phyloP scores from a whole-genome alignment of 345 rosid species.

The Cardamine resedifolia region DNA sequence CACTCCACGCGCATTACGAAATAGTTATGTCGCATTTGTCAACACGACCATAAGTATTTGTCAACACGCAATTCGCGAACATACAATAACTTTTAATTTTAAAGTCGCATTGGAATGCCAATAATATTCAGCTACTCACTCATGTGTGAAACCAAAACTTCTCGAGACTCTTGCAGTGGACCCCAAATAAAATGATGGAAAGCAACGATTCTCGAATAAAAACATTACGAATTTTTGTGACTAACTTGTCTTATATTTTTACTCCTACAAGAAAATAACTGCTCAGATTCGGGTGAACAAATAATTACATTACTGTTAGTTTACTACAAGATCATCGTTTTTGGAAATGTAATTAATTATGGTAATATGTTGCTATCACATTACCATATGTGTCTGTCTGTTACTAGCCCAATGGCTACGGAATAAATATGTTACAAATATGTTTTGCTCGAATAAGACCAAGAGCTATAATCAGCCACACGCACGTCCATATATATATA shows the following conservation, averaged over 20 bases:
- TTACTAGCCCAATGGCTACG: conserved; percentile 21
- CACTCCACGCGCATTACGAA: conserved; percentile 7
- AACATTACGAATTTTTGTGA: neutral
- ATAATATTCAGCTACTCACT: conserved; percentile 3
- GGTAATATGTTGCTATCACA: neutral
- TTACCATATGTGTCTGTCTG: conserved; percentile 34
- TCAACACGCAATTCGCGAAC: conserved; percentile 15
- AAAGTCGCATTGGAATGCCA: conserved; percentile 11
- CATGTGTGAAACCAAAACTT: conserved; percentile 22
- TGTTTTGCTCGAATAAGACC: neutral
- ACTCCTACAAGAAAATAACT: neutral
- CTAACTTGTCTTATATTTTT: neutral
- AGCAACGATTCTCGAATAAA: conserved; percentile 20
- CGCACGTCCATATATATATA: neutral
- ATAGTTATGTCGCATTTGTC: neutral
- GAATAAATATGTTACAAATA: conserved; percentile 28
- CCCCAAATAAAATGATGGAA: conserved; percentile 5
- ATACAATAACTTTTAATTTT: neutral
- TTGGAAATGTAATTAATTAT: neutral
- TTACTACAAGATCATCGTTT: neutral
- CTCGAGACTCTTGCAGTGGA: neutral
- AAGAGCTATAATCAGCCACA: neutral
- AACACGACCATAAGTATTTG: too few species aligned
- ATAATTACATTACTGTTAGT: neutral
- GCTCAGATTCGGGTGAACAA: neutral